Percentiles rank a stretch among this genome's conserved stretches.
phyloP scores from a whole-genome alignment of 2,329 filamentous ascomycete species.

The Trichoderma sp. region DNA sequence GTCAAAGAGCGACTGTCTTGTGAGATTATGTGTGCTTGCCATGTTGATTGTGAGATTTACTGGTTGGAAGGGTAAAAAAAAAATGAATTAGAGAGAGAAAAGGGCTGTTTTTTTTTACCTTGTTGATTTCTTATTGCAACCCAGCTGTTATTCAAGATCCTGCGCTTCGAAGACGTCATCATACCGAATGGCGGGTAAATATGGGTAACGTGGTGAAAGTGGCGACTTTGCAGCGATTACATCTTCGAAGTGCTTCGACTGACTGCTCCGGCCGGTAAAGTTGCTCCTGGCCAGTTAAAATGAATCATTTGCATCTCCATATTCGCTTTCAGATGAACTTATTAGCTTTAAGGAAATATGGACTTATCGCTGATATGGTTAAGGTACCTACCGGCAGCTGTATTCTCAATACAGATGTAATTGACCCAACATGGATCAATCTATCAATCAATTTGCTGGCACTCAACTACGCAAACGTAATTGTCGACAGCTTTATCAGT shows the following conservation, averaged over 20 bases:
- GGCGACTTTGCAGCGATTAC: not conserved
- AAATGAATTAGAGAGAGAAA: not conserved
- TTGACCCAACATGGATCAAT: not conserved
- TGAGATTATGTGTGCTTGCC: constrained; percentile 22
- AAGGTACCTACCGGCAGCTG: too few relatives aligned
- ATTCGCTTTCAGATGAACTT: not conserved
- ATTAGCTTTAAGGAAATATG: too few relatives aligned
- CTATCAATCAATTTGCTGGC: too few relatives aligned
- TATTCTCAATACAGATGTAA: not conserved
- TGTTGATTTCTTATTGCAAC: too few relatives aligned
- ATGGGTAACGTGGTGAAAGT: not conserved
- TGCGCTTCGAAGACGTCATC: not conserved
- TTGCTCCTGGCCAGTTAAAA: not conserved
- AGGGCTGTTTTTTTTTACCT: too few relatives aligned
- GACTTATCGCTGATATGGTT: too few relatives aligned
- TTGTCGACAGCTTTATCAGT: not conserved
- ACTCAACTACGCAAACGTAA: not conserved
- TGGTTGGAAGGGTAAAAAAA: not conserved
- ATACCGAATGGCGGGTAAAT: not conserved
- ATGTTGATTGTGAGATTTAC: not conserved
- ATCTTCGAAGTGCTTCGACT: not conserved
- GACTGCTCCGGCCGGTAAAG: not conserved
- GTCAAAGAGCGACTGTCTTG: constrained; percentile 44
- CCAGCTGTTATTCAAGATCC: not conserved
- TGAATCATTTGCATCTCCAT: not conserved